Evolutionary conservation across 305 asterid species (phyloP), one percentile per base, ranked within the genome.

Genomic region (Solanum hybrid): DNA sequence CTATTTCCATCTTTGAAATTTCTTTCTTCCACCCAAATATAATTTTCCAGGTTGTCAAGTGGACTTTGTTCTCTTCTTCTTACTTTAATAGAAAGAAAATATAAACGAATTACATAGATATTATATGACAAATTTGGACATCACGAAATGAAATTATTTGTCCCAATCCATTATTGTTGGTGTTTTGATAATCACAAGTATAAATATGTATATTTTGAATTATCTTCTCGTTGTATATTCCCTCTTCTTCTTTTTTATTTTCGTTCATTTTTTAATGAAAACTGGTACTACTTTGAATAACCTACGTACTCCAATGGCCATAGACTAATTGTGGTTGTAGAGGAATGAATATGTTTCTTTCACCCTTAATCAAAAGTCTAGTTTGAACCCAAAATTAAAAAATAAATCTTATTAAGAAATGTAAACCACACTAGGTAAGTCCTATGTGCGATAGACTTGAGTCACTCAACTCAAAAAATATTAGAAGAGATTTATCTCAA

Each of bases 361-460:
- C 2, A 17, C 5, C 10, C 2, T 56, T 17, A 56, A 56, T 56
- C 1, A 17, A 16, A 56, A 56, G 5, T 56, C 4, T 17, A 56
- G 10, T 56, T 56, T 56, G 10, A 3, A 56, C 0, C 69, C 9
- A 0, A 0, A 17, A 56, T 3, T 56, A 56, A 56, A 17, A 2
- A 56, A 6, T 6, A 56, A 56, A 51, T 16, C 66, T 51, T 51
- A 51, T 51, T 51, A 51, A 17, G 10, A 6, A 0, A 17, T 56
- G 10, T 6, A 56, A 1, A 56, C 1, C 9, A 17, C 5, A 56
- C n/a, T 6, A 17, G 24, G 2, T 17, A 56, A 17, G 1, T 56
- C 0, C 69, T 56, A 7, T 7, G 24, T 0, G 0, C 10, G 24
- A 17, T 0, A 17, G 0, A 7, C 1, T 42, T 0, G 38, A 36